Percentiles rank a stretch among this genome's conserved stretches.
Conservation (phyloP, 225 moss, liverwort and hornwort species). For the Sphagnum contortum region DNA sequence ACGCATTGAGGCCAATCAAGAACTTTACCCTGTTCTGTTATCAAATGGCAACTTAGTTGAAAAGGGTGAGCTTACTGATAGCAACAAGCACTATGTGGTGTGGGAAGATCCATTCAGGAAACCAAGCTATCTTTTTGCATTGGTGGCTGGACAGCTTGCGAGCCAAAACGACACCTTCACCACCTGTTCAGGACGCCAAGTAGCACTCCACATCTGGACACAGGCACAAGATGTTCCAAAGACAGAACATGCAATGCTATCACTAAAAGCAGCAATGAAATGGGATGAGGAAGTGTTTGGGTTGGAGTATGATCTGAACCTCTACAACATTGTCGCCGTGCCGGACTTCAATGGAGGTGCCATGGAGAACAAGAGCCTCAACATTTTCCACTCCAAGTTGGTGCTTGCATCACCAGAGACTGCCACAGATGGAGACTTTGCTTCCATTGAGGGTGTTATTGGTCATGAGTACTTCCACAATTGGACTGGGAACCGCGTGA, state of each 20-base stretch:
- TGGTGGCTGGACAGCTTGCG: conserved; percentile 89
- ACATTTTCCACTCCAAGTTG: conserved; percentile 89
- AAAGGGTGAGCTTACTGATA: conserved; percentile 40
- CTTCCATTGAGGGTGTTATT: conserved; percentile 92
- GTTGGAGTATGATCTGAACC: conserved; percentile 89
- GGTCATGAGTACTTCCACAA: conserved; percentile 99
- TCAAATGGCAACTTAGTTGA: conserved; percentile 84
- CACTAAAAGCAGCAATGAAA: conserved; percentile 81
- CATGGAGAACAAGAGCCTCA: too few relatives aligned
- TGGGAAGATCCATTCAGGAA: conserved; percentile 97
- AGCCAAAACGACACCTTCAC: conserved; percentile 76
- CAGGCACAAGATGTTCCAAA: conserved; percentile 71
- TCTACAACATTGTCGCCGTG: conserved; percentile 96
- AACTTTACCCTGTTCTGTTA: conserved; percentile 75
- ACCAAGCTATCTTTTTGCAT: conserved; percentile 88
- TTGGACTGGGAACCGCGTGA: conserved; percentile 97
- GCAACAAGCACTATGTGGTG: conserved; percentile 67
- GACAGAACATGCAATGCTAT: conserved; percentile 78
- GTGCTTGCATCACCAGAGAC: conserved; percentile 96
- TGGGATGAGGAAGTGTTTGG: conserved; percentile 98
- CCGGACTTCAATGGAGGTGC: conserved; percentile 59
- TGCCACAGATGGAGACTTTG: conserved; percentile 88
- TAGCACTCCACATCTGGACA: conserved; percentile 76
- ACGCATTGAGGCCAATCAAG: conserved; percentile 77
- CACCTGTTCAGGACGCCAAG: conserved; percentile 72